Evolutionary conservation across 2,329 filamentous ascomycete genomes (phyloP).

Genomic region (Aspergillus novofumigatus): DNA sequence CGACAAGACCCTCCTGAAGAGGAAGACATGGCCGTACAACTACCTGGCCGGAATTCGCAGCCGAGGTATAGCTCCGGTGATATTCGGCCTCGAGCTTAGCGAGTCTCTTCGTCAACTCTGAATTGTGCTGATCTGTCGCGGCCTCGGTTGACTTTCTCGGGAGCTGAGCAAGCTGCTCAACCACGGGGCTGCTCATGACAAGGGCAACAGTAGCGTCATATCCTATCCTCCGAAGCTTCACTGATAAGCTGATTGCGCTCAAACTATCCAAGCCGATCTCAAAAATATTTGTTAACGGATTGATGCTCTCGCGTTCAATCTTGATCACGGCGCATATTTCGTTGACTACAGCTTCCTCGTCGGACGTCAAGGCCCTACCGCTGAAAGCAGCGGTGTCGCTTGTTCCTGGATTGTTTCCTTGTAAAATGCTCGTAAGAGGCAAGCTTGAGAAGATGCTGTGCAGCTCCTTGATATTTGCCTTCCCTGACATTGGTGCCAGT

Average conservation of each 20-base stretch:
- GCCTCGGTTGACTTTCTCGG: conserved; percentile 11
- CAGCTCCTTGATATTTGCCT: conserved; percentile 30
- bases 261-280: conserved; percentile 38
- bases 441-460: conserved; percentile 24
- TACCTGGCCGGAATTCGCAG: background rate
- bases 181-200: conserved; percentile 31
- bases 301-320: conserved; percentile 14
- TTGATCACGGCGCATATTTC: conserved; percentile 21
- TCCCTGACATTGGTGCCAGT: conserved; percentile 27
- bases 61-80: conserved; percentile 5
- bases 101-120: conserved; percentile 9
- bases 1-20: conserved; percentile 33
- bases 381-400: background rate
- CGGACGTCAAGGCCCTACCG: conserved; percentile 15
- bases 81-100: conserved; percentile 19
- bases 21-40: conserved; percentile 27
- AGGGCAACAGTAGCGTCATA: conserved; percentile 31
- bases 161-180: conserved; percentile 31
- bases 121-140: background rate
- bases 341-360: conserved; percentile 23
- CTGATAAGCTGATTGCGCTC: conserved; percentile 33
- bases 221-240: conserved; percentile 30
- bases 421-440: conserved; percentile 20
- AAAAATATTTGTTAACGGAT: conserved; percentile 30
- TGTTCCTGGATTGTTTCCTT: conserved; percentile 10